Percentiles rank a stretch among this genome's conserved stretches.
These are phyloP conservation scores for Diplosphaera chodatii DNA, from an alignment of 139 green algal species.

Conservation along the genomic window DNA sequence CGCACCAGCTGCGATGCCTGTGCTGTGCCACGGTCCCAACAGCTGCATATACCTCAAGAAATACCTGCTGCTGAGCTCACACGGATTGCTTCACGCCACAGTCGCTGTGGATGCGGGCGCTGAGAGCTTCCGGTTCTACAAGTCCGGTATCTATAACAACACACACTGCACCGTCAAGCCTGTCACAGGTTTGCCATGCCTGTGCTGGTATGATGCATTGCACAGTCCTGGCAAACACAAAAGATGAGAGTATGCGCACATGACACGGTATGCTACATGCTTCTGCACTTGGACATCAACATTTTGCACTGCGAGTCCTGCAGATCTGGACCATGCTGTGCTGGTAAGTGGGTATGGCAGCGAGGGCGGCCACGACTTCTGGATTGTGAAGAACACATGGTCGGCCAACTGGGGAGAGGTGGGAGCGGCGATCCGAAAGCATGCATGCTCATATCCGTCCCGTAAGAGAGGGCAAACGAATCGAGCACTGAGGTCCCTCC, in stretches of 20 bases:
- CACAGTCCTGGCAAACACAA: neutral
- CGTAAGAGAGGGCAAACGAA: too few relatives aligned
- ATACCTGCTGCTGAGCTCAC: too few relatives aligned
- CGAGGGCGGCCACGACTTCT: constrained; percentile 33
- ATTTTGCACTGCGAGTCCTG: too few relatives aligned
- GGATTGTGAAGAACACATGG: constrained; percentile 57
- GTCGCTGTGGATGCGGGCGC: constrained; percentile 36
- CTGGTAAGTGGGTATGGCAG: constrained; percentile 36
- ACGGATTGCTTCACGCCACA: too few relatives aligned
- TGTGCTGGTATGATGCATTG: neutral
- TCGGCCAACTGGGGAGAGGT: constrained; percentile 14
- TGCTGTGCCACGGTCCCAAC: too few relatives aligned
- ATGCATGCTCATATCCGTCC: too few relatives aligned
- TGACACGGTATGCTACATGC: too few relatives aligned
- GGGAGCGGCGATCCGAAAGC: neutral
- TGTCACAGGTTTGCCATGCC: neutral
- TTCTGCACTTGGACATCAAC: too few relatives aligned
- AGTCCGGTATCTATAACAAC: constrained; percentile 28
- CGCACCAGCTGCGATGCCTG: too few relatives aligned
- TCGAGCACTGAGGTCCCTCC: neutral
- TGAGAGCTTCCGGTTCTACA: constrained; percentile 13
- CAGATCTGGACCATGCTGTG: constrained; percentile 50
- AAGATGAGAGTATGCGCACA: too few relatives aligned
- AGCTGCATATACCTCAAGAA: too few relatives aligned
- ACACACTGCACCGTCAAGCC: constrained; percentile 14